Base-by-base conservation (phyloP, 306 rosid species). In the Acacia crassicarpa region DNA sequence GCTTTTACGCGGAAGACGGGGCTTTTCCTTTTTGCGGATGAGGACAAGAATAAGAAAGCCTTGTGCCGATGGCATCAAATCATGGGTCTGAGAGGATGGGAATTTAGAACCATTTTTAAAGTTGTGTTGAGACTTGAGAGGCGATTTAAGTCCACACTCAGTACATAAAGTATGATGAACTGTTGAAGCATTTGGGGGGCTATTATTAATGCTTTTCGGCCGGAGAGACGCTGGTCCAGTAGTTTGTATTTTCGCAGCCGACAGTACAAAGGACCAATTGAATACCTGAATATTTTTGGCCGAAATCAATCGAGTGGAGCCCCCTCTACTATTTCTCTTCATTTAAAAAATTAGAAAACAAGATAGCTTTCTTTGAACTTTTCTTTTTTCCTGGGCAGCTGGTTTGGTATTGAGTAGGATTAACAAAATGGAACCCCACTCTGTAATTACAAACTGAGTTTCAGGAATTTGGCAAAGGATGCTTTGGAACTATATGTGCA, bases 201-300 rank as follows among this genome's bases (percentile, higher is more conserved):
- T 84, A 90, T 83, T 87, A 78, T 83, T 85, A 75, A 84, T 88
- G 83, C 62, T 72, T 74, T 66, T 77, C 66, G 66, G 82, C 69
- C 72, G 75, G 79, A 66, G 74, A 41, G 63, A 72, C 77, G 51
- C 54, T 82, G 84, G 84, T 85, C 84, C 91, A 82, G 75, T 23
- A 82, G 75, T 23, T 61, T 59, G 82, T 44, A 54, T 67, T 80
- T 72, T 54, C 72, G 45, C 23, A 76, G 81, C 84, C 74, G 81
- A 85, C 83, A 80, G 77, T 76, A 46, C 81, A 65, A 70, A 61
- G 72, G 80, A 80, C 83, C 85, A 86, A 76, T 72, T 75, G 70
- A 69, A 13, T 69, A 72, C 74, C 75, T 74, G 35, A 85, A 63
- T 59, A 23, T 23, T 44, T 86, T 74, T 75, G 33, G 85, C 88